Evolutionary conservation across 306 rosid species (phyloP), one percentile per base, ranked within the genome.

Genomic region (Neltuma alba): DNA sequence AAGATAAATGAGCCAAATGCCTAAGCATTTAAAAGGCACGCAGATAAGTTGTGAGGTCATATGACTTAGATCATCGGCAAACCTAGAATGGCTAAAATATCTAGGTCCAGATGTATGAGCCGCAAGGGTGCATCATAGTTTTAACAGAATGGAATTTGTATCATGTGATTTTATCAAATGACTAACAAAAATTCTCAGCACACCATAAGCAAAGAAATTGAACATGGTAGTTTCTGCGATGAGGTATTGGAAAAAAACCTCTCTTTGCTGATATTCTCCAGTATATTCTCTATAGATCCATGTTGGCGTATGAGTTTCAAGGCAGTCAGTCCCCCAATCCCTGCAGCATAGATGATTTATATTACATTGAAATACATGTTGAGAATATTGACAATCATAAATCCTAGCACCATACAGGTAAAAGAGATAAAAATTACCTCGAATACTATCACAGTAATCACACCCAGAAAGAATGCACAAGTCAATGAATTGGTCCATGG

Each of bases 391-490:
- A 18, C 7, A 71, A 76, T 40, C 71, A 27, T 50, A 79, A 75
- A 75, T 40, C 44, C 60, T 58, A 73, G 15, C 65, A 74, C 74
- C 77, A 65, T 28, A 47, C 6, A 73, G 48, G 74, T 79, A 48
- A 66, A 62, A 78, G 28, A 9, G 70, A 38, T 68, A 18, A 62
- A 36, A 78, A 69, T 42, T 89, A 95, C 97, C 99, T 91, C 99
- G 92, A 74, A 95, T 92, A 84, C 86, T 92, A 44, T 92, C 98
- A 77, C 98, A 91, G 74, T 95, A 95, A 83, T 95, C 98, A 77
- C 99, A 95, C 72, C 98, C 97, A 80, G 97, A 92, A 75, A 95
- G 99, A 89, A 95, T 95, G 86, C 99, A 95, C 75, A 95, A 83
- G 75, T 95, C 98, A 77, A 95, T 90, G 88, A 95, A 95, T 76